Conservation (phyloP, 495 filamentous ascomycete species). For the Parathielavia appendiculata region DNA sequence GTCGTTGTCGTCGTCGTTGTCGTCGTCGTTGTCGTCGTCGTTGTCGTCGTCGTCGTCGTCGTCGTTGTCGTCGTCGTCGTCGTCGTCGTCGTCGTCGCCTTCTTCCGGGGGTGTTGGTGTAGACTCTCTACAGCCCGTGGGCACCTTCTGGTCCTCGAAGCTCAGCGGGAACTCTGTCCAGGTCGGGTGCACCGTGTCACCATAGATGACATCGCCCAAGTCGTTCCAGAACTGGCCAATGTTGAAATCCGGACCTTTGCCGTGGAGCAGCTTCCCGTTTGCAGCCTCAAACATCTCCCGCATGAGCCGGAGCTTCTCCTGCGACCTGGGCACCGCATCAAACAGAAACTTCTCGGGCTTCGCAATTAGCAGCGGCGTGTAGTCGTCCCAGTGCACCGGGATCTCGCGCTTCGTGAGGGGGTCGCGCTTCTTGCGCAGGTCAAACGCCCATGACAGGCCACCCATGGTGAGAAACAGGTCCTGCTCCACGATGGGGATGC, state of each 20-base stretch:
- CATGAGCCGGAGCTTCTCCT: constrained; percentile 29
- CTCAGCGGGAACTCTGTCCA: no score
- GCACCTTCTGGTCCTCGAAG: no score
- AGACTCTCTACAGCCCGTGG: no score
- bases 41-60: no score
- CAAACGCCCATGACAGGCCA: constrained; percentile 54
- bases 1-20: no score
- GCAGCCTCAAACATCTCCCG: constrained; percentile 32
- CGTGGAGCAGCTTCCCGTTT: constrained; percentile 3
- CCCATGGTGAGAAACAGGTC: constrained; percentile 55
- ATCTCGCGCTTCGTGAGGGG: constrained; percentile 33
- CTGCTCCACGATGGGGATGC: constrained; percentile 50
- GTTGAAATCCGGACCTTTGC: constrained; percentile 4
- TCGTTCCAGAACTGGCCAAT: constrained; percentile 8
- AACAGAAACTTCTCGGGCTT: constrained; percentile 47
- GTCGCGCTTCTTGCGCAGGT: constrained; percentile 44
- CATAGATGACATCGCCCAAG: constrained; percentile 5
- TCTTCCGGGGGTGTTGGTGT: no score
- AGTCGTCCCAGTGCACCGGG: constrained; percentile 47
- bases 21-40: no score
- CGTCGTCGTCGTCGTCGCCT: no score
- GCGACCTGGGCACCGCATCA: constrained; percentile 36
- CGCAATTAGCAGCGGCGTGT: constrained; percentile 49
- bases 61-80: no score
- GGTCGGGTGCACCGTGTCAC: background rate